Evolutionary conservation across 805 yeast genomes (phyloP), one percentile per base, ranked within the genome.

Genomic region (Wickerhamiella brachini): DNA sequence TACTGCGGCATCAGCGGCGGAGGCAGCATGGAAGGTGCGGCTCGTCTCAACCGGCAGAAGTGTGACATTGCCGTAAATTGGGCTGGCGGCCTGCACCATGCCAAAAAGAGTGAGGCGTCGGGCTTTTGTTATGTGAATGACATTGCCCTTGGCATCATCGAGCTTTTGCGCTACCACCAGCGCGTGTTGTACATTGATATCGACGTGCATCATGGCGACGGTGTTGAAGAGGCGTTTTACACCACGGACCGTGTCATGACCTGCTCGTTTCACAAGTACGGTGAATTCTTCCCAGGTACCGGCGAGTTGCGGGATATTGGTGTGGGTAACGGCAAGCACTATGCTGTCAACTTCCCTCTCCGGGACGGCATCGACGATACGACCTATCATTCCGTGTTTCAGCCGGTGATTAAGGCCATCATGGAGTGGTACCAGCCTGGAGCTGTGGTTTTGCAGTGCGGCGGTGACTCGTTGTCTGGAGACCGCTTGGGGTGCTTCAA

Each of bases 1-100:
- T 90, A 85, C 65, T 83, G 93, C 57, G 76, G 86, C 45, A 80
- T 86, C 47, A 85, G 88, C 52, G 85, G 95, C 3, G 98, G 98
- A 17, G 96, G 96, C 10, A 84, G 95, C 12, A 74, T 90, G 71
- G 73, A 70, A 56, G 97, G 95, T 20, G 85, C 95, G 2, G 79
- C 94, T 26, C 82, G 93, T 57, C 72, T 89, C 46, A 83, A 85
- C 50, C 76, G 84, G 53, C 95, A 90, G 17, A 83, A 83, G 73
- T 83, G 90, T 60, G 97, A 89, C 65, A 85, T 90, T 47, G 97
- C 97, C 44, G 84, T 90, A 53, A 90, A 90, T 68, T 90, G 95
- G 85, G 85, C 95, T 12, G 97, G 97, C 41, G 97, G 97, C 2
- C 73, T 90, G 47, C 97, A 90, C 67, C 97, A 90, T 68, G 97